Base-by-base conservation (phyloP, 352 stramenopile species). In the Phytophthora fragariae region DNA sequence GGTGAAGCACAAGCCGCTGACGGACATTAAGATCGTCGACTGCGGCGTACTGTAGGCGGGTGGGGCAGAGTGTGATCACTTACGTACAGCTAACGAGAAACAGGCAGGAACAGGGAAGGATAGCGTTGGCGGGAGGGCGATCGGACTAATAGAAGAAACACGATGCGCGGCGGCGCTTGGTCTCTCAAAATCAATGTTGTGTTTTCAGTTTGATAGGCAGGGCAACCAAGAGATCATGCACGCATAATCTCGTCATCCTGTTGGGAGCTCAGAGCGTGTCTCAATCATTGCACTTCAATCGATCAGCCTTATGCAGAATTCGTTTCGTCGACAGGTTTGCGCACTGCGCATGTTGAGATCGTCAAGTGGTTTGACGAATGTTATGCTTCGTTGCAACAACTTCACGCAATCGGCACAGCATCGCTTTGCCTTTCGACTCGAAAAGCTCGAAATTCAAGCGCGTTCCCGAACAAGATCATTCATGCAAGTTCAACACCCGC, bases 1-100 rank as follows among this genome's bases (percentile, higher is more conserved):
- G 76, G 86, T 96, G 64, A 83, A 93, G 77, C 75, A 90, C 79
- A 94, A 93, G 75, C 89, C 89, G 50, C 71, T 96, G 62, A 93
- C 88, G 19, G 83, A 92, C 41, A 80, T 96, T 60, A 77, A 92
- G 75, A 93, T 96, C 76, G 89, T 88, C 63, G 78, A 77, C 71
- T 96, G 89, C 71, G 89, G 88, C 24, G 64, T 95, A 73, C 78
- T 96, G 80, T 95, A 88, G 84, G 55, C 50, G 10, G 17, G 17
- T 2, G 49, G n/a, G 56, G 56, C 46, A 31, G 27, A 66, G 2
- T 14, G 62, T 66, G 46, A 55, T 58, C 54, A 35, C 15, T 68
- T 62, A 37, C 39, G 57, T 57, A 68, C 37, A 65, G 15, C 24
- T 65, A 70, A 37, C 27, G 49, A 61, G 56, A 64, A 60, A 72